These are phyloP conservation scores for Eudorina sp. DNA, from an alignment of 139 green algal genomes.

Conservation along the genomic window DNA sequence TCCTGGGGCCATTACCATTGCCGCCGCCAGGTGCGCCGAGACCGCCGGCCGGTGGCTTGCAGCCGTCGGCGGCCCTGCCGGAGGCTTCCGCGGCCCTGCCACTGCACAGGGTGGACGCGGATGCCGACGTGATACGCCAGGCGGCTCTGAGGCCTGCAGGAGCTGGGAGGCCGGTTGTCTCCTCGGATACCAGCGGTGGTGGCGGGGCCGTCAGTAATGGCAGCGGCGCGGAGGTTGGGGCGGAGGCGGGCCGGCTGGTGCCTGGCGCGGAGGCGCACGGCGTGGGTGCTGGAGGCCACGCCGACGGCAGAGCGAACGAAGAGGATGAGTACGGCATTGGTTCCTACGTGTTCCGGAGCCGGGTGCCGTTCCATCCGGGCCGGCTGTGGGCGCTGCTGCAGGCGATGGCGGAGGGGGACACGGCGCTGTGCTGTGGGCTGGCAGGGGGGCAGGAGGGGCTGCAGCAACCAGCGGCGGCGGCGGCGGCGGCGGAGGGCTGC, in stretches of 20 bases:
- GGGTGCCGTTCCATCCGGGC: conserved; percentile 53
- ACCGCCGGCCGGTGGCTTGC: too few species aligned
- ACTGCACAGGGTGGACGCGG: too few species aligned
- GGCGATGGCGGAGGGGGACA: not conserved
- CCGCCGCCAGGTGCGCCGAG: too few species aligned
- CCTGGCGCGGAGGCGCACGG: too few species aligned
- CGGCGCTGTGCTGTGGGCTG: not conserved
- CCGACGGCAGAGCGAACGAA: conserved; percentile 21
- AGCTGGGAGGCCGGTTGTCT: too few species aligned
- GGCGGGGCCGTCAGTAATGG: too few species aligned
- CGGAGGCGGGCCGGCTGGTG: not conserved
- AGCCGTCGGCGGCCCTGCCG: too few species aligned
- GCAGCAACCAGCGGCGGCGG: not conserved
- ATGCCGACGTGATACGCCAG: too few species aligned
- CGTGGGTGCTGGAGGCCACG: not conserved
- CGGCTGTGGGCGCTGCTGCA: conserved; percentile 37
- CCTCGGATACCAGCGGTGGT: too few species aligned
- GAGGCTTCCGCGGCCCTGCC: too few species aligned
- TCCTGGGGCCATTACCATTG: not conserved
- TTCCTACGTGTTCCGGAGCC: conserved; percentile 47
- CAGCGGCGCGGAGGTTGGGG: too few species aligned
- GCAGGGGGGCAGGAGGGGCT: not conserved
- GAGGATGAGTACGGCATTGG: conserved; percentile 62
- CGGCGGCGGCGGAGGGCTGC: not conserved
- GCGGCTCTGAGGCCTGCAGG: too few species aligned